Evolutionary conservation across 1,139 yeast species (phyloP), one percentile per base, ranked within the genome.

Genomic region (Yamadazyma kanchanaburiensis): DNA sequence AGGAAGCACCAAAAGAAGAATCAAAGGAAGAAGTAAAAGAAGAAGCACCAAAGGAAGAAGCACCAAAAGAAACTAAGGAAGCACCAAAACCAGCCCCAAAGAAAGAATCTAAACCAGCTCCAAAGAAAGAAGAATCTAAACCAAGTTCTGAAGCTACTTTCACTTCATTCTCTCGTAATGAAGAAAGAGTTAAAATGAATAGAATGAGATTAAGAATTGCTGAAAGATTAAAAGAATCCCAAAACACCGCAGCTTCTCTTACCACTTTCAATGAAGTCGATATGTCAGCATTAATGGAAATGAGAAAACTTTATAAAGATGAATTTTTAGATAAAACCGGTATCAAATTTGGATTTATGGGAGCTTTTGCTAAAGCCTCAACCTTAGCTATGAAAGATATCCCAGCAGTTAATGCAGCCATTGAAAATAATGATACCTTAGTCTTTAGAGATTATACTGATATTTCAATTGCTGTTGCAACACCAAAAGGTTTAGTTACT

Each of bases 141-240:
- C 49, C 58, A 17, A 43, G 54, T 16, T 51, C 61, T 23, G 55
- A 62, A 26, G 39, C 64, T 20, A 55, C 75, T 25, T 69, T 77
- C 51, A 81, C 85, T 38, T 60, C 74, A 31, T 83, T 83, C 58
- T 74, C 88, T 36, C 84, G 98, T 70, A 68, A 71, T 41, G 97
- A 91, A 68, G 86, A 81, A 61, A 77, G 89, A 61, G 95, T 94
- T 46, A 91, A 91, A 74, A 91, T 91, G 98, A 91, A 89, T 80
- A 86, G 99, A 74, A 94, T 91, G 98, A 85, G 99, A 71, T 70
- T 86, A 66, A 86, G 99, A 77, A 94, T 94, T 47, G 96, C 98
- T 37, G 97, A 94, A 73, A 87, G 99, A 70, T 83, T 91, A 60
- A 91, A 91, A 85, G 97, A 94, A 72, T 85, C 97, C 22, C 99